These are phyloP conservation scores for Phialophora chinensis DNA, from an alignment of 2,329 filamentous ascomycete genomes.

Conservation along the genomic window DNA sequence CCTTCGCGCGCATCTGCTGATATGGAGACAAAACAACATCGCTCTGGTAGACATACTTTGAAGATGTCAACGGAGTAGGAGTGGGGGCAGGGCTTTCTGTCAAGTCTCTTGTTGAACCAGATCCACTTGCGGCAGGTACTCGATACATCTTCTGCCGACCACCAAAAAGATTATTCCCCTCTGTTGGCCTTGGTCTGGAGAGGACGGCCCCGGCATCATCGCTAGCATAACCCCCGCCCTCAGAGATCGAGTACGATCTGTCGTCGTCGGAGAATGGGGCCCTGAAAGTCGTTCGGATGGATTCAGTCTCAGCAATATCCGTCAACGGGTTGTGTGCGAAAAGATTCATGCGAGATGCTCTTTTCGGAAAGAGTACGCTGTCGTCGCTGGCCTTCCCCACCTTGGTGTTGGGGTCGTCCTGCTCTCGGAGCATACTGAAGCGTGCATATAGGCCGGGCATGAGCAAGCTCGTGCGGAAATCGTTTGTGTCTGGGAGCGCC, in stretches of 20 bases:
- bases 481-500: slow-evolving; percentile 79
- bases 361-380: slow-evolving; percentile 83
- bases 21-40: slow-evolving; percentile 85
- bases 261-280: slow-evolving; percentile 64
- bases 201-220: slow-evolving; percentile 81
- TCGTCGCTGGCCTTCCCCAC: slow-evolving; percentile 95
- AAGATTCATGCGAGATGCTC: slow-evolving; percentile 77
- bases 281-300: slow-evolving; percentile 68
- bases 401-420: slow-evolving; percentile 87
- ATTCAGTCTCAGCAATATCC: slow-evolving; percentile 91
- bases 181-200: slow-evolving; percentile 77
- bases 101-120: slow-evolving; percentile 32
- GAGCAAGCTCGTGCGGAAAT: slow-evolving; percentile 92
- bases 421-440: slow-evolving; percentile 95
- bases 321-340: slow-evolving; percentile 70
- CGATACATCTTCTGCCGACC: slow-evolving; percentile 96
- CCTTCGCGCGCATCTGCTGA: slow-evolving; percentile 69
- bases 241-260: slow-evolving; percentile 69
- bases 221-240: slow-evolving; percentile 63
- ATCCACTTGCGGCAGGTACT: slow-evolving; percentile 62
- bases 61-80: slow-evolving; percentile 48
- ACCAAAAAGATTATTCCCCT: slow-evolving; percentile 92
- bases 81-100: slow-evolving; percentile 38
- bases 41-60: slow-evolving; percentile 79
- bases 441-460: slow-evolving; percentile 94